A percentile compares a stretch with the other conserved stretches of the same genome.
Evolutionary conservation across 1,139 yeast species (phyloP).

Genomic region (Blastobotrys indianensis): DNA sequence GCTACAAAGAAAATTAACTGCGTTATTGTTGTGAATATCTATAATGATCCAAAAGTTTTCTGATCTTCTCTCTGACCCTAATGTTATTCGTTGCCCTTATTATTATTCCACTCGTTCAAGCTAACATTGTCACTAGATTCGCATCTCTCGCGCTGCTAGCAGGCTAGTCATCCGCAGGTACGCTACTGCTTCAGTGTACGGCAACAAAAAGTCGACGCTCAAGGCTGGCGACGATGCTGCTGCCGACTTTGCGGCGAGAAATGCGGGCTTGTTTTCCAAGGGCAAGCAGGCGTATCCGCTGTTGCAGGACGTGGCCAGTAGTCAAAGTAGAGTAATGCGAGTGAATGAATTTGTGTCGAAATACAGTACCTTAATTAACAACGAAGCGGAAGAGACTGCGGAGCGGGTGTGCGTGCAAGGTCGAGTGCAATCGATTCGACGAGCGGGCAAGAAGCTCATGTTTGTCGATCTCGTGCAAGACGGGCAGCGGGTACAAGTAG

Average conservation of each 20-base stretch:
- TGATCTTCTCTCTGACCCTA: conserved; percentile 21
- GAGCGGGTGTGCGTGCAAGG: conserved; percentile 44
- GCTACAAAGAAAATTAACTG: conserved; percentile 9
- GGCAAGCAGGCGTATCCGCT: conserved; percentile 22
- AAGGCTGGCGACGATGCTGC: conserved; percentile 28
- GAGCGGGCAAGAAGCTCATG: conserved; percentile 59
- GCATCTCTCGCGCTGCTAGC: too few species aligned
- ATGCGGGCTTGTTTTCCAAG: conserved; percentile 20
- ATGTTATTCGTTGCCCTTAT: neutral
- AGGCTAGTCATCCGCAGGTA: conserved; percentile 3
- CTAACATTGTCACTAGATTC: neutral
- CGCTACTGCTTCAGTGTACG: conserved; percentile 9
- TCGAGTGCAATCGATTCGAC: conserved; percentile 49
- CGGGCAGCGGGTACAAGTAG: conserved; percentile 48
- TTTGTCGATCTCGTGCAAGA: conserved; percentile 67
- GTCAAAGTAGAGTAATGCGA: conserved; percentile 9
- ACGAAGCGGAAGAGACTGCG: neutral
- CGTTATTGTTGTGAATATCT: conserved; percentile 11
- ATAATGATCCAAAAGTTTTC: conserved; percentile 11
- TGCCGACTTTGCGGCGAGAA: conserved; percentile 42
- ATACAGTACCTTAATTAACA: neutral
- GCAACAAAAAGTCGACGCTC: conserved; percentile 12
- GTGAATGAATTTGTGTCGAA: conserved; percentile 2
- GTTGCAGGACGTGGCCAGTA: conserved; percentile 13
- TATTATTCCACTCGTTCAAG: neutral